These are phyloP conservation scores for Hysterangium stoloniferum DNA, from an alignment of 768 basidiomycete species.

Conservation along the genomic window DNA sequence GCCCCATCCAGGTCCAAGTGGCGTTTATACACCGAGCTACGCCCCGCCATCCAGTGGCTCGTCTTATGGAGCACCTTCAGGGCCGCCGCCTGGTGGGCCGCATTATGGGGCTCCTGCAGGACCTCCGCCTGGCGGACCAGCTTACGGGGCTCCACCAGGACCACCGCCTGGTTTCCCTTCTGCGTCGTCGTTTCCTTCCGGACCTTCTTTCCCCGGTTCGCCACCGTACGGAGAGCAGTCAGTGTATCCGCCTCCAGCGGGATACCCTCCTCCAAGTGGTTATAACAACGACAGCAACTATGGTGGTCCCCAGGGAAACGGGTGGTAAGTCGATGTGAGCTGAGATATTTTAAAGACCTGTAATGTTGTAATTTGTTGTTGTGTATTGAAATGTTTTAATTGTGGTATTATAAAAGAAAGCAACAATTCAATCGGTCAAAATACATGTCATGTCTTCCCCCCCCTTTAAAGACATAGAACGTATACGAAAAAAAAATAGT, in stretches of 20 bases:
- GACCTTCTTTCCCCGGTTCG: conserved; percentile 32
- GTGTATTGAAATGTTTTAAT: too few species aligned
- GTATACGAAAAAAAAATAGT: too few species aligned
- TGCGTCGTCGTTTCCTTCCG: conserved; percentile 14
- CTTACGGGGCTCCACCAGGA: conserved; percentile 23
- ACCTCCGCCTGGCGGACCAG: conserved; percentile 16
- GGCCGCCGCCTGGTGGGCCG: neutral
- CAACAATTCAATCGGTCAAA: too few species aligned
- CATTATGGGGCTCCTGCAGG: neutral
- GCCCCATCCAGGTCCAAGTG: conserved; percentile 12
- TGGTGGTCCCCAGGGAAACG: neutral
- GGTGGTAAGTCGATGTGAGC: neutral
- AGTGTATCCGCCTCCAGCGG: conserved; percentile 1
- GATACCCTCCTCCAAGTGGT: conserved; percentile 1
- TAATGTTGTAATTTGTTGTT: too few species aligned
- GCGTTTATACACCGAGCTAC: conserved; percentile 31
- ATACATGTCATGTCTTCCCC: too few species aligned
- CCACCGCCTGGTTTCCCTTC: conserved; percentile 10
- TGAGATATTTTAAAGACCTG: too few species aligned
- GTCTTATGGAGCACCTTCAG: conserved; percentile 9
- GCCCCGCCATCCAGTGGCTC: conserved; percentile 17
- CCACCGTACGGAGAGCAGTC: conserved; percentile 23
- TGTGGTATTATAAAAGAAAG: too few species aligned
- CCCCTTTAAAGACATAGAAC: too few species aligned
- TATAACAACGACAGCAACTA: conserved; percentile 1